These are phyloP conservation scores for Deakozyma indianensis DNA, from an alignment of 805 yeast species.

Conservation along the genomic window DNA sequence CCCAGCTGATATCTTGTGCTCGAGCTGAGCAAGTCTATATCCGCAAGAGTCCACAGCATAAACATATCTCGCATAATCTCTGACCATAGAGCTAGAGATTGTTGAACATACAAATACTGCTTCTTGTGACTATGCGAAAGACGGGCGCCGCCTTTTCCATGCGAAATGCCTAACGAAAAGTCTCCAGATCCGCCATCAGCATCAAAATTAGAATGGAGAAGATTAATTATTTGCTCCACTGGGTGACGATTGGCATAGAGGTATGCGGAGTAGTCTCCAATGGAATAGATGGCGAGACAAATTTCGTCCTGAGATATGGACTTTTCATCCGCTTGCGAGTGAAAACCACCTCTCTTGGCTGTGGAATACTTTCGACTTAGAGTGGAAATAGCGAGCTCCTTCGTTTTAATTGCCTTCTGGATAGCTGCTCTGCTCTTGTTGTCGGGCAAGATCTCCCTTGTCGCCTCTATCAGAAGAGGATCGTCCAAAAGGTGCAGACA, in stretches of 20 bases:
- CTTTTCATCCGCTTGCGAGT: slow-evolving; percentile 4
- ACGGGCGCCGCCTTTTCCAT: slow-evolving; percentile 56
- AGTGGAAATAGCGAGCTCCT: slow-evolving; percentile 55
- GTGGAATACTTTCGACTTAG: slow-evolving; percentile 34
- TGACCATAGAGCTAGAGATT: slow-evolving; percentile 63
- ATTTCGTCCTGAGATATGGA: slow-evolving; percentile 42
- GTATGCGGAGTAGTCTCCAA: slow-evolving; percentile 67
- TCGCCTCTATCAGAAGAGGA: slow-evolving; percentile 44
- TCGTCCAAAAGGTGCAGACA: slow-evolving; percentile 38
- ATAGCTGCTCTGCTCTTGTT: slow-evolving; percentile 40
- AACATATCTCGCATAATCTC: slow-evolving; percentile 67
- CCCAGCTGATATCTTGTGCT: slow-evolving; percentile 37
- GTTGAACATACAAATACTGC: slow-evolving; percentile 62
- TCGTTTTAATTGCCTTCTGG: slow-evolving; percentile 44
- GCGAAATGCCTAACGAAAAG: slow-evolving; percentile 45
- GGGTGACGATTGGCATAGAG: slow-evolving; percentile 57
- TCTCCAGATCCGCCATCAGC: slow-evolving; percentile 26
- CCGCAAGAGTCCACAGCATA: slow-evolving; percentile 63
- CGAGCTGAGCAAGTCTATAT: slow-evolving; percentile 46
- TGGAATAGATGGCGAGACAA: slow-evolving; percentile 59
- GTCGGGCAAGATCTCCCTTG: slow-evolving; percentile 49
- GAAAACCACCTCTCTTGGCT: not conserved
- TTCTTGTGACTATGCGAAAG: slow-evolving; percentile 59
- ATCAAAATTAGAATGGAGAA: slow-evolving; percentile 33
- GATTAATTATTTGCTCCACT: slow-evolving; percentile 43